These are phyloP conservation scores for Chrysoporthe cubensis DNA, from an alignment of 2,329 filamentous ascomycete genomes.

Conservation along the genomic window DNA sequence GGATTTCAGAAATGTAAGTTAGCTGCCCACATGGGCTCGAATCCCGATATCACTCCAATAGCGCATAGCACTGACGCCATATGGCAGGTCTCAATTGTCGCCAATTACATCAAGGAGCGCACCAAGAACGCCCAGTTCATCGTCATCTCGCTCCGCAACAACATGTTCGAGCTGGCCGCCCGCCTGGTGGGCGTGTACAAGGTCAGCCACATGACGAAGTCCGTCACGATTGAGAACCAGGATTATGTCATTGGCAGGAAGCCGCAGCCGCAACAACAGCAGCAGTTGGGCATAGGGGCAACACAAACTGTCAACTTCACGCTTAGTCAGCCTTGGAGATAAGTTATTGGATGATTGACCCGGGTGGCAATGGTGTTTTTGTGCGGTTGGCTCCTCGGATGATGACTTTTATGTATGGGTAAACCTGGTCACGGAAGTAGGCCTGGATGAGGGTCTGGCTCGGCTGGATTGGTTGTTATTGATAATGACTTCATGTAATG, in stretches of 20 bases:
- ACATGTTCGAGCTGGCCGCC: constrained; percentile 99
- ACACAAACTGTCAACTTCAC: constrained; percentile 30
- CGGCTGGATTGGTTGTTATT: not conserved
- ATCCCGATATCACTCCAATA: not conserved
- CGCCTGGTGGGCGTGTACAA: constrained; percentile 97
- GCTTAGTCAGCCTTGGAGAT: constrained; percentile 29
- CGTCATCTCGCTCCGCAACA: constrained; percentile 95
- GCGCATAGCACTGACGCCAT: constrained; percentile 9
- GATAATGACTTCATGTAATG: constrained; percentile 28
- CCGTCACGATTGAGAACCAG: constrained; percentile 83
- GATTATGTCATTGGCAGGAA: constrained; percentile 66
- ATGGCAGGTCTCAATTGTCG: constrained; percentile 87
- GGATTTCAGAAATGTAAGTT: constrained; percentile 94
- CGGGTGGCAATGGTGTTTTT: not conserved
- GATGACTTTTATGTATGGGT: constrained; percentile 14
- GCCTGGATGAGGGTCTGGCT: not conserved
- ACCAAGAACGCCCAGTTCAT: constrained; percentile 99
- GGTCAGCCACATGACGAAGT: constrained; percentile 98
- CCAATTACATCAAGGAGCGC: constrained; percentile 97
- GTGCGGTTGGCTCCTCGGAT: not conserved
- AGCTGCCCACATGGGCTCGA: not conserved
- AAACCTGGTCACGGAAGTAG: not conserved
- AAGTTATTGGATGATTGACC: not conserved
- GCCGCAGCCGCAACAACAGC: constrained; percentile 39
- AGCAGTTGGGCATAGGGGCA: constrained; percentile 31